Evolutionary conservation across 805 yeast genomes (phyloP).

Genomic region (Starmerella powellii): DNA sequence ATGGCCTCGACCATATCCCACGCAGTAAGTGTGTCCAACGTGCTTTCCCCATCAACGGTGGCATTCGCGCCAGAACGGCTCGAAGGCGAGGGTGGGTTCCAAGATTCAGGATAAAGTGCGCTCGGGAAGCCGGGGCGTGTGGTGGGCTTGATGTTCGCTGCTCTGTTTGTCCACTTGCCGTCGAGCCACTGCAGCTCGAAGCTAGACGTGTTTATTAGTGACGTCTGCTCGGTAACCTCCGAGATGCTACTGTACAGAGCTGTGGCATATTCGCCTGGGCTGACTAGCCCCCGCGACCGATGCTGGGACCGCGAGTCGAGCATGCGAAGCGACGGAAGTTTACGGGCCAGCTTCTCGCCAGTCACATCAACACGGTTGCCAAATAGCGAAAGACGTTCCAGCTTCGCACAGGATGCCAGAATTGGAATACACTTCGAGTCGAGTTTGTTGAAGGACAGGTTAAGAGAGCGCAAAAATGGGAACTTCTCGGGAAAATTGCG

Average conservation of each 20-base stretch:
- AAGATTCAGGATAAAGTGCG: conserved; percentile 11
- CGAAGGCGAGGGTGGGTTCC: conserved; percentile 8
- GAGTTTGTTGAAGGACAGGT: conserved; percentile 21
- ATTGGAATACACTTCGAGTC: conserved; percentile 8
- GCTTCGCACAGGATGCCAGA: conserved; percentile 11
- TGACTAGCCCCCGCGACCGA: neutral
- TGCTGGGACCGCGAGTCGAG: conserved; percentile 20
- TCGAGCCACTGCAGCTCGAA: conserved; percentile 16
- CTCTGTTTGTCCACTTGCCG: conserved; percentile 12
- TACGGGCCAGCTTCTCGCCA: conserved; percentile 8
- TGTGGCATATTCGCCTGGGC: conserved; percentile 8
- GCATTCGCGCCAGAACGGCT: neutral
- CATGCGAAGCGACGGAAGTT: conserved; percentile 11
- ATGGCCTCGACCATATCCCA: conserved; percentile 12
- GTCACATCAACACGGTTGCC: conserved; percentile 14
- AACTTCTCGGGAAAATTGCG: conserved; percentile 13
- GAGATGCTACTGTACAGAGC: conserved; percentile 8
- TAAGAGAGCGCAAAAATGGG: conserved; percentile 19
- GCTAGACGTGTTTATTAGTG: conserved; percentile 1
- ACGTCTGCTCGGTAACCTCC: neutral
- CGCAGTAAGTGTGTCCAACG: neutral
- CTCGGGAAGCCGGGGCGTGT: conserved; percentile 19
- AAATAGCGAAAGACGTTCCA: conserved; percentile 20
- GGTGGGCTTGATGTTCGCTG: conserved; percentile 6
- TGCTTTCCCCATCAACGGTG: conserved; percentile 4